phyloP scores from a whole-genome alignment of 495 filamentous ascomycete species.

The Tuber brumale region DNA sequence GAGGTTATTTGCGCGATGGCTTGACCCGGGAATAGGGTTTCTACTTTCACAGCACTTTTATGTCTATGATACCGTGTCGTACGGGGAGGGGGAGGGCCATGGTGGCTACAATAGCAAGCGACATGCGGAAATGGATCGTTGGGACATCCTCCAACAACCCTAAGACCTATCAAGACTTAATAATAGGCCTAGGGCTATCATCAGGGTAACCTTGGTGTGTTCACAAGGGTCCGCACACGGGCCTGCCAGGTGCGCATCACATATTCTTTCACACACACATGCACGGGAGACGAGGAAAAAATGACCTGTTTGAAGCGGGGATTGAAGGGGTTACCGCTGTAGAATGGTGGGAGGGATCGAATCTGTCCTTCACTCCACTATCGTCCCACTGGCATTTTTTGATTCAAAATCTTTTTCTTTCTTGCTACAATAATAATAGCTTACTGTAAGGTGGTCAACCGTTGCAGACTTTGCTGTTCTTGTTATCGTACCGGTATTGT shows the following conservation, averaged over 20 bases:
- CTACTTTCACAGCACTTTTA: neutral
- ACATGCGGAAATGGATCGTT: neutral
- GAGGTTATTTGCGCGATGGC: neutral
- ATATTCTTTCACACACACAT: neutral
- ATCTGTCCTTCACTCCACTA: neutral
- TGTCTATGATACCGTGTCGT: neutral
- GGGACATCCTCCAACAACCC: neutral
- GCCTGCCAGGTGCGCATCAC: neutral
- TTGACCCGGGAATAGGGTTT: neutral
- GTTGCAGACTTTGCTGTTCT: neutral
- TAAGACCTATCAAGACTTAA: slow-evolving; percentile 2
- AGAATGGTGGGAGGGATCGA: neutral
- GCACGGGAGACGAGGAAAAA: neutral
- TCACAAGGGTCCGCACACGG: neutral
- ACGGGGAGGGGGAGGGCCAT: neutral
- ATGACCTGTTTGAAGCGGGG: neutral
- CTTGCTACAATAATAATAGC: too few species aligned
- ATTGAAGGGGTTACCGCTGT: neutral
- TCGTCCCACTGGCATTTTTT: neutral
- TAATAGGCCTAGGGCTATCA: neutral
- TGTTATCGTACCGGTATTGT: neutral
- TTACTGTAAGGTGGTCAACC: neutral
- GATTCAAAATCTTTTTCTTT: neutral
- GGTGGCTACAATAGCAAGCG: neutral
- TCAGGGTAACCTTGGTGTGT: neutral